Conservation (phyloP, 2,329 filamentous ascomycete species). For the Arthroderma sp. region DNA sequence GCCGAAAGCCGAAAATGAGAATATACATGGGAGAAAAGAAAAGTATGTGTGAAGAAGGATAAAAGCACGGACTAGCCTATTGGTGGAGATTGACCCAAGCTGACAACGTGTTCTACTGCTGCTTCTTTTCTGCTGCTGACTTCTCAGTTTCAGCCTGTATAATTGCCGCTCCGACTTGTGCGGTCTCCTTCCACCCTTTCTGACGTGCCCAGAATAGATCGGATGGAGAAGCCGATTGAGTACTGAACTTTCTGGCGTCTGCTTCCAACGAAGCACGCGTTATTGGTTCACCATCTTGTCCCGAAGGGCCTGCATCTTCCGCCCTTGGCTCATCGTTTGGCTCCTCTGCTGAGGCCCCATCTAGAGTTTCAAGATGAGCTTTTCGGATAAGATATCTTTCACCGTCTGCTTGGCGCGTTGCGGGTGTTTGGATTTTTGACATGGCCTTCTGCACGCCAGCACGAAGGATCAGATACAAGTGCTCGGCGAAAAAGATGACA, state of each 20-base stretch:
- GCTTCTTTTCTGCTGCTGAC: constrained; percentile 21
- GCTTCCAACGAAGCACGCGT: constrained; percentile 28
- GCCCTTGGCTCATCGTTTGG: background rate
- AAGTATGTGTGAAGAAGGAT: no score
- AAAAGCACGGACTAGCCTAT: no score
- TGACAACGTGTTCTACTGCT: constrained; percentile 14
- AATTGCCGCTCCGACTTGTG: constrained; percentile 27
- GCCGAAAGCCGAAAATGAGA: no score
- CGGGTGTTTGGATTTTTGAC: constrained; percentile 70
- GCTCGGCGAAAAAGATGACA: constrained; percentile 73
- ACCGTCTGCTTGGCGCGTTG: constrained; percentile 68
- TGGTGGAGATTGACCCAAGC: no score
- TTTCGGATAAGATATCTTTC: constrained; percentile 73
- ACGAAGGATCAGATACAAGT: constrained; percentile 71
- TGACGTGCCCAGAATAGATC: constrained; percentile 34
- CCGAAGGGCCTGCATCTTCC: background rate
- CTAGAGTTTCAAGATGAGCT: constrained; percentile 48
- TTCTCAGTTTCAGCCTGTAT: constrained; percentile 21
- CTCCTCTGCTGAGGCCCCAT: background rate
- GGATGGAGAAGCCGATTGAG: constrained; percentile 20
- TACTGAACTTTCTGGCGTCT: constrained; percentile 26
- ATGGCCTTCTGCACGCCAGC: constrained; percentile 60
- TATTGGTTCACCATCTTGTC: constrained; percentile 12
- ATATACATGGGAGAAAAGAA: no score
- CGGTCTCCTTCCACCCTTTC: constrained; percentile 31